These are phyloP conservation scores for Phytophthora cryptogea DNA, from an alignment of 352 stramenopile genomes.

Conservation along the genomic window DNA sequence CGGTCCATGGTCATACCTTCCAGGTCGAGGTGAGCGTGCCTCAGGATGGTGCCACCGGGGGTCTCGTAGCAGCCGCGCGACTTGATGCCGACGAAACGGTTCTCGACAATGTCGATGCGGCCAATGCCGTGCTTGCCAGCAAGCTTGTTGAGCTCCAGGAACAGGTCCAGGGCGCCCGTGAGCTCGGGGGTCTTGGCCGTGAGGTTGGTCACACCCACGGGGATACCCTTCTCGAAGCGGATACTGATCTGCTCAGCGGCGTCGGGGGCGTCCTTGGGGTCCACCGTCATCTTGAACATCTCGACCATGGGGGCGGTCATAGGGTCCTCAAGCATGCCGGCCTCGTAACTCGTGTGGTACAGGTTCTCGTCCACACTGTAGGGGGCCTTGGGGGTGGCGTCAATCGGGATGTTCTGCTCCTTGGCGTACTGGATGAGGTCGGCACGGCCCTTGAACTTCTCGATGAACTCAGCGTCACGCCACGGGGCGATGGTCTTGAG, in stretches of 20 bases:
- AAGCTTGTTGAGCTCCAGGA: conserved; percentile 97
- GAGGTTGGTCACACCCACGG: conserved; percentile 93
- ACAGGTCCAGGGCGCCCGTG: conserved; percentile 95
- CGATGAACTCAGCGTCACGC: conserved; percentile 98
- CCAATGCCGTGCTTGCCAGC: conserved; percentile 97
- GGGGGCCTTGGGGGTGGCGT: conserved; percentile 96
- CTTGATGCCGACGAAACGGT: conserved; percentile 99
- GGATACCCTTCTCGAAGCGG: conserved; percentile 96
- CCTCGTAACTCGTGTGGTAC: conserved; percentile 99
- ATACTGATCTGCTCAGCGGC: conserved; percentile 91
- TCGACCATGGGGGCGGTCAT: conserved; percentile 92
- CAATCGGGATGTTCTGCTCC: conserved; percentile 97
- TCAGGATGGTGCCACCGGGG: conserved; percentile 94
- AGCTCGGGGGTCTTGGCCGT: conserved; percentile 79
- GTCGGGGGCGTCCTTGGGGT: conserved; percentile 95
- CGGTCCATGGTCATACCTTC: conserved; percentile 98
- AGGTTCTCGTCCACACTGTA: conserved; percentile 99
- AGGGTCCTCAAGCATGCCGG: conserved; percentile 95
- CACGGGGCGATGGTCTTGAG: conserved; percentile 98
- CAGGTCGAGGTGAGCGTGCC: conserved; percentile 89
- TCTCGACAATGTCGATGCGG: conserved; percentile 99
- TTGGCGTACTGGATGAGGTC: conserved; percentile 97
- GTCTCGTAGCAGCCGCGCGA: conserved; percentile 99
- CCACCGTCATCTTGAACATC: conserved; percentile 99
- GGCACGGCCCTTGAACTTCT: conserved; percentile 97